phyloP scores from a whole-genome alignment of 2,329 filamentous ascomycete genomes.

The Verticillium nonalfalfae region DNA sequence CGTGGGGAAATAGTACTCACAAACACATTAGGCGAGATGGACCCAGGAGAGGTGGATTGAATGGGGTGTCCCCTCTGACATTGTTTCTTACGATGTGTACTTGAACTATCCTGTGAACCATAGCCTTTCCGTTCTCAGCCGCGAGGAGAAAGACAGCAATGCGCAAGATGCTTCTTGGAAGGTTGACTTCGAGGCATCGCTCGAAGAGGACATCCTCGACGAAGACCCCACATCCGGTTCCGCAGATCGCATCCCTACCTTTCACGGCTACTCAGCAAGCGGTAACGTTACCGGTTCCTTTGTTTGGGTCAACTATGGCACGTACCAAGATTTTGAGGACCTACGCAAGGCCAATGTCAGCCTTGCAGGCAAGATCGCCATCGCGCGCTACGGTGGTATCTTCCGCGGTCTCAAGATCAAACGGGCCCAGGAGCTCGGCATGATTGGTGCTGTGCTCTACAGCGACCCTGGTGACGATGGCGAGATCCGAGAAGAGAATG shows the following conservation, averaged over 20 bases:
- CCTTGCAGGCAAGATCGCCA: constrained; percentile 77
- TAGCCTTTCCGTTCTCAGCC: constrained; percentile 54
- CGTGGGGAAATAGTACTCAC: background rate
- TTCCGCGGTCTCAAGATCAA: constrained; percentile 92
- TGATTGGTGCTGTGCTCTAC: constrained; percentile 80
- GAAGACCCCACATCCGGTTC: constrained; percentile 76
- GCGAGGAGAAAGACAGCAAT: constrained; percentile 27
- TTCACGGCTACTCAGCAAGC: constrained; percentile 89
- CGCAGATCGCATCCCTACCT: constrained; percentile 71
- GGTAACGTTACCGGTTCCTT: constrained; percentile 86
- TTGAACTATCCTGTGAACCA: constrained; percentile 73
- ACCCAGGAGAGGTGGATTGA: constrained; percentile 67
- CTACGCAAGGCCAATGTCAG: constrained; percentile 68
- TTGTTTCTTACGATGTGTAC: constrained; percentile 69
- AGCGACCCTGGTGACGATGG: constrained; percentile 87
- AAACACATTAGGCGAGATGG: constrained; percentile 53
- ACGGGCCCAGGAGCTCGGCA: constrained; percentile 83
- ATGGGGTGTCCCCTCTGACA: constrained; percentile 58
- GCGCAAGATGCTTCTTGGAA: constrained; percentile 38
- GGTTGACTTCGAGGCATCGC: constrained; percentile 69
- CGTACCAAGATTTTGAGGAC: constrained; percentile 79
- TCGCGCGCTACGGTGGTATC: constrained; percentile 78
- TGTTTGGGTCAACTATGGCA: constrained; percentile 89
- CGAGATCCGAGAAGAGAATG: constrained; percentile 72
- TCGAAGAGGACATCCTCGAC: constrained; percentile 78